Conservation (phyloP, 2,329 filamentous ascomycete genomes). For the Pseudogymnoascus sp. region DNA sequence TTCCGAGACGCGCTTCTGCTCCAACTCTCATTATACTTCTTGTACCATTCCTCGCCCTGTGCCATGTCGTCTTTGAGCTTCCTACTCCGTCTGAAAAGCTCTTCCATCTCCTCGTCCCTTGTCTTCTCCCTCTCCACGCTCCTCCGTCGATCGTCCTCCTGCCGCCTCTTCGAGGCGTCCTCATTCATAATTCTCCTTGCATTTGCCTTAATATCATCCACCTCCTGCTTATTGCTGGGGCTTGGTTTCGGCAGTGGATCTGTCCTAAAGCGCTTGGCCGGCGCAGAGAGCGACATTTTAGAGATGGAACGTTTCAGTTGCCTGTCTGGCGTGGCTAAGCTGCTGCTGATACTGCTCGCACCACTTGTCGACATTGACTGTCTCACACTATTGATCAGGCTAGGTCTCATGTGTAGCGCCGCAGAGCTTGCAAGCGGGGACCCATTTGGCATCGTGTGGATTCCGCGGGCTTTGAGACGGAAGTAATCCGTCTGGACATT, state of each 20-base stretch:
- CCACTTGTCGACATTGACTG: conserved; percentile 16
- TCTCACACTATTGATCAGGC: conserved; percentile 17
- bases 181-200: conserved; percentile 6
- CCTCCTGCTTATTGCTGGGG: conserved; percentile 19
- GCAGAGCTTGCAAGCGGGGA: conserved; percentile 24
- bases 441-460: conserved; percentile 24
- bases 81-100: conserved; percentile 27
- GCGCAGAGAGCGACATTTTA: neutral
- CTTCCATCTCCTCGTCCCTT: conserved; percentile 22
- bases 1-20: conserved; percentile 8
- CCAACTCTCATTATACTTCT: conserved; percentile 18
- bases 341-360: conserved; percentile 11
- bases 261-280: neutral
- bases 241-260: conserved; percentile 15
- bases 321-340: conserved; percentile 4
- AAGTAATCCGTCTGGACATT: conserved; percentile 30
- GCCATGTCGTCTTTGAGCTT: conserved; percentile 28
- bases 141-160: neutral
- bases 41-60: conserved; percentile 26
- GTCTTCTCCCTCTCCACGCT: conserved; percentile 11
- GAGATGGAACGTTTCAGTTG: conserved; percentile 14
- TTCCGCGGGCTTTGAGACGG: conserved; percentile 28
- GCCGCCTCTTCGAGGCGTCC: neutral
- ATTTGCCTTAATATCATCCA: conserved; percentile 12
- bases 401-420: conserved; percentile 21